These are phyloP conservation scores for Hymenochaete sp. DNA, from an alignment of 1,284 basidiomycete genomes.

Conservation along the genomic window DNA sequence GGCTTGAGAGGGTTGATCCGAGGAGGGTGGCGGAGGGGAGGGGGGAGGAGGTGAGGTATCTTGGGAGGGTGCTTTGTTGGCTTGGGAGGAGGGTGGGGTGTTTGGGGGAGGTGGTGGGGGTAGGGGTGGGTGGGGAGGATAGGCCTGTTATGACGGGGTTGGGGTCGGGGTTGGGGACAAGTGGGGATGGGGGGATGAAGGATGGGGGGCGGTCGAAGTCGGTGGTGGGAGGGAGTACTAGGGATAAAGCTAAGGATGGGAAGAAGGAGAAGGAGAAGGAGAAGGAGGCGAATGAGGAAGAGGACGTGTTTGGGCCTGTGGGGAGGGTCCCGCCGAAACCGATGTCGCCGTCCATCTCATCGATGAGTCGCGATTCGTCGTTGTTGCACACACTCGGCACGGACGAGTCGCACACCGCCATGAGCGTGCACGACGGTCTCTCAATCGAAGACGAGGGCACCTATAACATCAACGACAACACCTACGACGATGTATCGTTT, in stretches of 20 bases:
- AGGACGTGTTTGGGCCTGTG: background rate
- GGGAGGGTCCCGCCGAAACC: background rate
- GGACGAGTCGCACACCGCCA: conserved; percentile 12
- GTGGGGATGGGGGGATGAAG: too few relatives aligned
- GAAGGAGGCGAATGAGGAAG: background rate
- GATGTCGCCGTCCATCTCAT: conserved; percentile 1
- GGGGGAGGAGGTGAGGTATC: conserved; percentile 52
- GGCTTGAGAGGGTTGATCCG: conserved; percentile 40
- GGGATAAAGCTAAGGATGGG: conserved; percentile 25
- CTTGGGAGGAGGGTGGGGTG: conserved; percentile 41
- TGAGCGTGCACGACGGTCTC: conserved; percentile 1
- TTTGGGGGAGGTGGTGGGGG: too few relatives aligned
- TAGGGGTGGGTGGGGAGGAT: too few relatives aligned
- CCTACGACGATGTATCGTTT: background rate
- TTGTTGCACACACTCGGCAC: background rate
- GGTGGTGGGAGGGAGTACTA: too few relatives aligned
- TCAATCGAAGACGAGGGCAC: conserved; percentile 8
- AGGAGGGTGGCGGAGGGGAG: conserved; percentile 49
- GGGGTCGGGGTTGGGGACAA: too few relatives aligned
- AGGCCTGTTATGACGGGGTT: too few relatives aligned
- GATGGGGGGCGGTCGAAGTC: too few relatives aligned
- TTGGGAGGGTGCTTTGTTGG: conserved; percentile 59
- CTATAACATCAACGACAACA: too few relatives aligned
- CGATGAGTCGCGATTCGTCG: background rate
- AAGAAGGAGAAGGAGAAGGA: too few relatives aligned